phyloP scores from a whole-genome alignment of 352 stramenopile species.

The Pythium scleroteichum region DNA sequence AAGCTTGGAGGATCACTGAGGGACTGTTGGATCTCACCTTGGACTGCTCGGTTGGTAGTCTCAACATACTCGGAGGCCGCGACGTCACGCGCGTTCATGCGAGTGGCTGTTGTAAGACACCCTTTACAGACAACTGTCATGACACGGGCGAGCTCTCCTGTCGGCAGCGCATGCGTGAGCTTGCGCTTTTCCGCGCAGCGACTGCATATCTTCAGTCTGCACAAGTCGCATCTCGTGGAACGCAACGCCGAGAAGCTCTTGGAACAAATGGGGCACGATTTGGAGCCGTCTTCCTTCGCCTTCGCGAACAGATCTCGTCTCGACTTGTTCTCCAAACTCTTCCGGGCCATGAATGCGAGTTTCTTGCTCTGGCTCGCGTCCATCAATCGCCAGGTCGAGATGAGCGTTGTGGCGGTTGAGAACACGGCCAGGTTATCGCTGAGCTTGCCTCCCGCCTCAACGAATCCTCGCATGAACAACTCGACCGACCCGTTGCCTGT shows the following conservation, averaged over 20 bases:
- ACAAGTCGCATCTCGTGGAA: conserved; percentile 9
- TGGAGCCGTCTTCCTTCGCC: neutral
- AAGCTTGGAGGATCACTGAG: neutral
- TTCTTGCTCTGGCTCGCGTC: conserved; percentile 13
- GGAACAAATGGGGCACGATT: neutral
- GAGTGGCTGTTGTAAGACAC: neutral
- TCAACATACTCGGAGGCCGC: conserved; percentile 12
- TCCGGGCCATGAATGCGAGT: conserved; percentile 6
- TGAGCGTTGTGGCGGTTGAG: conserved; percentile 1
- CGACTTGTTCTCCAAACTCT: neutral
- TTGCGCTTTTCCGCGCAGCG: conserved; percentile 20
- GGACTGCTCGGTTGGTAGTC: no score
- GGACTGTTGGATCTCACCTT: neutral
- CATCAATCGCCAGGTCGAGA: conserved; percentile 11
- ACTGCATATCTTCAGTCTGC: conserved; percentile 5
- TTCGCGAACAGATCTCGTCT: neutral
- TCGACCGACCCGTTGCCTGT: conserved; percentile 39
- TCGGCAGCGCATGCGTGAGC: conserved; percentile 7
- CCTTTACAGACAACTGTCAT: conserved; percentile 1
- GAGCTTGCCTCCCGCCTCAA: conserved; percentile 35
- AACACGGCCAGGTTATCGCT: neutral
- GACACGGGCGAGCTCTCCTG: neutral
- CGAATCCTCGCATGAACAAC: conserved; percentile 47
- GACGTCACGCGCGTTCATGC: conserved; percentile 6
- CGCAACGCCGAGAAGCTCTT: conserved; percentile 6